Percentiles rank a stretch among this genome's conserved stretches.
Conservation (phyloP, 805 yeast genomes). For the Cyberlindnera japonica region DNA sequence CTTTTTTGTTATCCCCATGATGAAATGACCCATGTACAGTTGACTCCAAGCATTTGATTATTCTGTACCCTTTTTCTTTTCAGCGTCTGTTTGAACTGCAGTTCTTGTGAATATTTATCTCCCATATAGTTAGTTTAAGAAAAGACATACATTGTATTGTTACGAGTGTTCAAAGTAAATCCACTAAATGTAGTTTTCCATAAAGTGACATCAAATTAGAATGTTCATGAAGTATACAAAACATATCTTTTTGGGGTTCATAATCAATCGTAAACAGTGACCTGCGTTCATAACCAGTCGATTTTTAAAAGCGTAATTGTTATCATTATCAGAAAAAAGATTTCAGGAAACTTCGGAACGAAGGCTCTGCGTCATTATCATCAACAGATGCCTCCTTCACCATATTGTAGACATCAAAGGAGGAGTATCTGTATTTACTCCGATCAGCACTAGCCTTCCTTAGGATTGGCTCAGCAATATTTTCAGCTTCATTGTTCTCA, state of each 20-base stretch:
- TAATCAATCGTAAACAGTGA: constrained; percentile 1
- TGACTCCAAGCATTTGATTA: neutral
- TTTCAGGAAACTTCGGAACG: constrained; percentile 20
- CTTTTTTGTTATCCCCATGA: neutral
- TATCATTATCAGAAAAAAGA: constrained; percentile 22
- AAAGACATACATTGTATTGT: constrained; percentile 2
- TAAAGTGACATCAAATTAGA: too few relatives aligned
- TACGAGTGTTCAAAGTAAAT: constrained; percentile 1
- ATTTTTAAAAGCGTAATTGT: neutral
- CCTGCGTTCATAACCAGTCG: neutral
- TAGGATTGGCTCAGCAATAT: constrained; percentile 17
- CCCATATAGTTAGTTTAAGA: constrained; percentile 3
- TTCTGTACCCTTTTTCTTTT: neutral
- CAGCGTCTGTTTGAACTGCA: constrained; percentile 1
- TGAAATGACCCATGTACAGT: neutral
- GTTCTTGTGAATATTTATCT: constrained; percentile 11
- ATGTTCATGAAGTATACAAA: too few relatives aligned
- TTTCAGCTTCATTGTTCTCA: neutral
- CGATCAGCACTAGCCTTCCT: constrained; percentile 2
- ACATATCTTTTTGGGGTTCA: constrained; percentile 1
- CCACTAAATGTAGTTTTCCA: too few relatives aligned
- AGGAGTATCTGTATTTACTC: constrained; percentile 18
- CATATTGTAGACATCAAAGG: constrained; percentile 25
- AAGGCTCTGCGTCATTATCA: constrained; percentile 9
- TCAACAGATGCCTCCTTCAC: constrained; percentile 13